Evolutionary conservation across 306 rosid species (phyloP).

Genomic region (Cicer cuneatum): DNA sequence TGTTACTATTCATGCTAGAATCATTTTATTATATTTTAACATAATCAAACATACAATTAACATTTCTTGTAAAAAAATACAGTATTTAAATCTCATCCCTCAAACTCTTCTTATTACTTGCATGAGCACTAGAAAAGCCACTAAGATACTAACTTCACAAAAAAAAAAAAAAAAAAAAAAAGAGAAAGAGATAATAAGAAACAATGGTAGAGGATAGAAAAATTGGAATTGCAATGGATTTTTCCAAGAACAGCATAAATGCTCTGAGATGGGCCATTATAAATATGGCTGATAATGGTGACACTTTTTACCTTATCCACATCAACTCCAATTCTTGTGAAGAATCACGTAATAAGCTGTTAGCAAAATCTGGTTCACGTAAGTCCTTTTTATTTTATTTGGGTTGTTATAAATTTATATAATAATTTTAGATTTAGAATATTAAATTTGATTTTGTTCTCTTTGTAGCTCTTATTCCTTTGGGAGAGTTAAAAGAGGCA

Average conservation of each 20-base stretch:
- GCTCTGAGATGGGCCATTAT: constrained; percentile 86
- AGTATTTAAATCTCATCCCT: neutral
- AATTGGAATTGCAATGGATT: constrained; percentile 85
- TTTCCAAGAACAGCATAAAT: constrained; percentile 80
- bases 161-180: neutral
- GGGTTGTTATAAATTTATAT: neutral
- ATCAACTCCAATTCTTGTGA: constrained; percentile 54
- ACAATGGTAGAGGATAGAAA: constrained; percentile 77
- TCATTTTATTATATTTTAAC: neutral
- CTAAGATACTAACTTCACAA: neutral
- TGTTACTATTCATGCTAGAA: neutral
- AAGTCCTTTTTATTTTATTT: constrained; percentile 28
- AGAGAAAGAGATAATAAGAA: neutral
- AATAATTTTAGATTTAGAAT: neutral
- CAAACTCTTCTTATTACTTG: neutral
- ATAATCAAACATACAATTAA: neutral
- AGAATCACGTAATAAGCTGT: constrained; percentile 56
- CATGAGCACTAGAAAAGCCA: neutral
- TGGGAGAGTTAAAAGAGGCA: constrained; percentile 64
- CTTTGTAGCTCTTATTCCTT: constrained; percentile 74
- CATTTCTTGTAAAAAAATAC: neutral
- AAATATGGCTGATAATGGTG: constrained; percentile 81
- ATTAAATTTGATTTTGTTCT: constrained; percentile 13
- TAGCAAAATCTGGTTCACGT: constrained; percentile 79
- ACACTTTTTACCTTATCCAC: constrained; percentile 71